Conservation (phyloP, 441 rosid species). For the Syzygium syzygioides region DNA sequence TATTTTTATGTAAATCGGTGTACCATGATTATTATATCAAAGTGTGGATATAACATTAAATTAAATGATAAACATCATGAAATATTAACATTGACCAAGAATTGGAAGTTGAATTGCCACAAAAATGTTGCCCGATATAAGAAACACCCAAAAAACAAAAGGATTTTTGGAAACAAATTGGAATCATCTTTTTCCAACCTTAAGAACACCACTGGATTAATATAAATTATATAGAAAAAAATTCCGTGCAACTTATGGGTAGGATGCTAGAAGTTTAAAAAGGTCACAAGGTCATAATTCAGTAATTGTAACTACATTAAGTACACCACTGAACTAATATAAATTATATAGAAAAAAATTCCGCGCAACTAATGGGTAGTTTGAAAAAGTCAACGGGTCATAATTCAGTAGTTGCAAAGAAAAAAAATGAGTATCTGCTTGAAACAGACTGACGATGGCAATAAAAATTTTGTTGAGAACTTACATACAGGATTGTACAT, state of each 20-base stretch:
- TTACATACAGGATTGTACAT: constrained; percentile 97
- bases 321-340: not conserved
- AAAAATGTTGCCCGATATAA: not conserved
- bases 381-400: not conserved
- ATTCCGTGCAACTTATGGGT: not conserved
- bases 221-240: not conserved
- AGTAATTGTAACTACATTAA: not conserved
- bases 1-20: not conserved
- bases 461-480: constrained; percentile 21
- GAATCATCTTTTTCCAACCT: not conserved
- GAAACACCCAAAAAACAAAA: not conserved
- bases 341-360: not conserved
- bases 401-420: not conserved
- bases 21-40: not conserved
- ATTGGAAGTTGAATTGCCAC: not conserved
- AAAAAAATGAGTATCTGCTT: not conserved
- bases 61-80: not conserved
- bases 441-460: not conserved
- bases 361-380: not conserved
- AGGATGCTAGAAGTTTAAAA: not conserved
- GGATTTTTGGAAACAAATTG: not conserved
- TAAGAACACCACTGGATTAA: not conserved
- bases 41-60: not conserved
- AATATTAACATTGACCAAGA: not conserved
- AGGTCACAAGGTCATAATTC: not conserved